Conservation (phyloP, 352 stramenopile species). For the Phytophthora cryptogea region DNA sequence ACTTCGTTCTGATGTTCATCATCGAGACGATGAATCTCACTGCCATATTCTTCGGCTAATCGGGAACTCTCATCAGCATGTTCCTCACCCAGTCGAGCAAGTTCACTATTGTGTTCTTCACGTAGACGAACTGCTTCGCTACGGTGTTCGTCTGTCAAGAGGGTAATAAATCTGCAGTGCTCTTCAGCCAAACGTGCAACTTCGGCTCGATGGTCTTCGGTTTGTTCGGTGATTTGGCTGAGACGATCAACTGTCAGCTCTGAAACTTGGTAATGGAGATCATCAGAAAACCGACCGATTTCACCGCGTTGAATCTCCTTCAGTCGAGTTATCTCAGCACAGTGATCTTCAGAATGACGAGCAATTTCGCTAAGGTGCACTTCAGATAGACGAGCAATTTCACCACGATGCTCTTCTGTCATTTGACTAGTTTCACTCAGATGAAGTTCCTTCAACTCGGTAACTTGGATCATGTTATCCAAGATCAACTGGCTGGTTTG, state of each 20-base stretch:
- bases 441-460: constrained; percentile 10
- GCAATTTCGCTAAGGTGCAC: constrained; percentile 2
- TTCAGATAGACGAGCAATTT: constrained; percentile 9
- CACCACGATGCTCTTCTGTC: background rate
- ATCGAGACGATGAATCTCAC: background rate
- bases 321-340: background rate
- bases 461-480: constrained; percentile 6
- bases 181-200: constrained; percentile 7
- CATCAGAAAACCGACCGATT: constrained; percentile 4
- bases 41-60: background rate
- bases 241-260: constrained; percentile 5
- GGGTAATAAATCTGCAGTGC: background rate
- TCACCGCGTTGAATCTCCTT: background rate
- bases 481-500: constrained; percentile 8
- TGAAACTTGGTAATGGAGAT: constrained; percentile 7
- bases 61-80: constrained; percentile 6
- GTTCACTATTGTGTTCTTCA: background rate
- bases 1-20: background rate
- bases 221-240: constrained; percentile 2
- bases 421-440: constrained; percentile 9
- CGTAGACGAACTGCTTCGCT: no score
- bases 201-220: constrained; percentile 2
- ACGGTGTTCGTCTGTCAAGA: background rate
- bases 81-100: background rate
- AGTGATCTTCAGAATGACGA: background rate